Percentiles rank a stretch among this genome's conserved stretches.
Evolutionary conservation across 169 alveolate species (phyloP).

Genomic region (Cryptosporidium ubiquitum): DNA sequence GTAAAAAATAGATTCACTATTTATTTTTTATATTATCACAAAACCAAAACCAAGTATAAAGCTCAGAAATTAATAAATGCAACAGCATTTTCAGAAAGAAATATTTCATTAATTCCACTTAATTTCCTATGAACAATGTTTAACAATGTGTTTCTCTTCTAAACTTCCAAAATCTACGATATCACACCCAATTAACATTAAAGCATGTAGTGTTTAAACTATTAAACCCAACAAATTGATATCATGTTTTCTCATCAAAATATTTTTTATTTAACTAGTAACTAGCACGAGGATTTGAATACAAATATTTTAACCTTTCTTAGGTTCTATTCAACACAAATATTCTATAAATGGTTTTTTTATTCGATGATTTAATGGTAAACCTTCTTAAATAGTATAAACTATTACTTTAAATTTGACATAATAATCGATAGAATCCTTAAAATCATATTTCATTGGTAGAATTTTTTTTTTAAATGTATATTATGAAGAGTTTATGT

Average conservation of each 20-base stretch:
- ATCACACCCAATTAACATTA: neutral
- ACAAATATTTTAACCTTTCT: neutral
- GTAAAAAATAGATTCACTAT: neutral
- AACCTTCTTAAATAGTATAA: neutral
- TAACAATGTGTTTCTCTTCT: constrained; percentile 6
- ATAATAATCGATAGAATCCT: neutral
- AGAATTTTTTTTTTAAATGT: neutral
- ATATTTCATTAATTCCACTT: neutral
- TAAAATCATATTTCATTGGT: neutral
- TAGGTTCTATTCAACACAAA: neutral
- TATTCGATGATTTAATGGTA: neutral
- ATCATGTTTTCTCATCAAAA: neutral
- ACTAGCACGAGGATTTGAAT: neutral
- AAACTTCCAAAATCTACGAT: neutral
- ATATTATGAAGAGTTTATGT: neutral
- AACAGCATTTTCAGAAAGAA: neutral
- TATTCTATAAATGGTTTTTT: neutral
- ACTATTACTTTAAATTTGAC: neutral
- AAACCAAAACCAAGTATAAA: neutral
- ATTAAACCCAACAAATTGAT: neutral
- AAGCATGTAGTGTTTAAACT: constrained; percentile 5
- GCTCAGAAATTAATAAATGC: neutral
- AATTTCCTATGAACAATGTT: neutral
- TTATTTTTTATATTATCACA: neutral
- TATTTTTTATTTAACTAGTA: neutral